A percentile compares a stretch with the other conserved stretches of the same genome.
Evolutionary conservation across 176 grass and related monocot genomes (phyloP).

Genomic region (Cenchrus fungigraminus): DNA sequence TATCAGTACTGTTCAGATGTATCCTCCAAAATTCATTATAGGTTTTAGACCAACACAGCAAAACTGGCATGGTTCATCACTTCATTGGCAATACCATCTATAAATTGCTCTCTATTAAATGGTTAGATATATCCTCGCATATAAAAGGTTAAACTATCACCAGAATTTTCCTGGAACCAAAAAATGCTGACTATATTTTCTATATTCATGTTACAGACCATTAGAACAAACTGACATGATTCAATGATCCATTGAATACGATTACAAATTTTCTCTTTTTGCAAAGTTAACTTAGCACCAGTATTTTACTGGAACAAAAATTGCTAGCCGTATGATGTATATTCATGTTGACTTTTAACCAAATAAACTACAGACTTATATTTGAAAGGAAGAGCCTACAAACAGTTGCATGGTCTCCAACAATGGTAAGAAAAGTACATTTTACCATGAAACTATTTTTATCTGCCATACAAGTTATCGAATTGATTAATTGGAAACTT

Average conservation of each 20-base stretch:
- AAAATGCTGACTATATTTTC: neutral
- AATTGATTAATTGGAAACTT: constrained; percentile 28
- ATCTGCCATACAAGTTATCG: neutral
- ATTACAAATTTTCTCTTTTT: constrained; percentile 18
- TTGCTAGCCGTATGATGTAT: neutral
- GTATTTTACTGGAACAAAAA: neutral
- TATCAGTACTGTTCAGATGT: constrained; percentile 67
- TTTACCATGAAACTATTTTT: constrained; percentile 11
- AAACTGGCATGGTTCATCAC: constrained; percentile 17
- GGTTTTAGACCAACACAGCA: neutral
- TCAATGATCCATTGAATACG: neutral
- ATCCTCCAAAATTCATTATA: constrained; percentile 44
- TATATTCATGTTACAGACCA: neutral
- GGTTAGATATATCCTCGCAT: neutral
- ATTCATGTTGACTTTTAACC: constrained; percentile 30
- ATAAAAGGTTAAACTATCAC: neutral
- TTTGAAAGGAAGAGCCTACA: constrained; percentile 57
- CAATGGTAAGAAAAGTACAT: constrained; percentile 39
- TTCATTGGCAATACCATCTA: neutral
- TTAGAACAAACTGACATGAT: constrained; percentile 1
- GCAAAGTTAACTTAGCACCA: neutral
- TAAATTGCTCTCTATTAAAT: constrained; percentile 11
- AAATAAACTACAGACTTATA: constrained; percentile 46
- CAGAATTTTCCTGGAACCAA: neutral
- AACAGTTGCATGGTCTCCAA: constrained; percentile 58